These are phyloP conservation scores for Boletus bicolor DNA, from an alignment of 768 basidiomycete species.

Conservation along the genomic window DNA sequence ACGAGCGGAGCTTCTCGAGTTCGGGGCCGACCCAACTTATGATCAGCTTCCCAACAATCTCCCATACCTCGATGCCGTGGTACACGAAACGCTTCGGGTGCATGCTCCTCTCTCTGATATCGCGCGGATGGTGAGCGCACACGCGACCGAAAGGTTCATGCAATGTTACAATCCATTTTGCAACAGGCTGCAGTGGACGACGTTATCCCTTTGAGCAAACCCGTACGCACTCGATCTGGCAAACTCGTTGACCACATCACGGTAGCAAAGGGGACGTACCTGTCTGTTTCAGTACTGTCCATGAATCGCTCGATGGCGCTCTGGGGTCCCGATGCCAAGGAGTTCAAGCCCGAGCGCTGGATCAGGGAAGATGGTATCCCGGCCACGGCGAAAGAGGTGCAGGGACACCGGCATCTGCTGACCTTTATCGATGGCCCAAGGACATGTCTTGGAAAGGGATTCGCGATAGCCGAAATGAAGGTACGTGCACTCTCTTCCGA, in stretches of 20 bases:
- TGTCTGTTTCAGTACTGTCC: constrained; percentile 42
- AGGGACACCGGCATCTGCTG: neutral
- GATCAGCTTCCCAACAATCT: constrained; percentile 49
- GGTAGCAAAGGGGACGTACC: constrained; percentile 45
- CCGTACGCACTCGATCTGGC: constrained; percentile 44
- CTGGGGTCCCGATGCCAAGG: constrained; percentile 60
- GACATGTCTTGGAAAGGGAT: constrained; percentile 10
- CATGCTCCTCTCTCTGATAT: constrained; percentile 39
- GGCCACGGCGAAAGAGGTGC: constrained; percentile 29
- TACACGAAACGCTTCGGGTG: constrained; percentile 43
- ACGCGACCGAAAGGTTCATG: neutral
- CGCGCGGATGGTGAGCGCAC: constrained; percentile 8
- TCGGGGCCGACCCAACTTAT: constrained; percentile 47
- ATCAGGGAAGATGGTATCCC: constrained; percentile 34
- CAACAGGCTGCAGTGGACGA: constrained; percentile 49
- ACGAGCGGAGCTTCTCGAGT: constrained; percentile 48
- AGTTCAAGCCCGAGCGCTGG: constrained; percentile 68
- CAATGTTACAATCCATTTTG: neutral
- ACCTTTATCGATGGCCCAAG: neutral
- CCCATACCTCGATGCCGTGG: constrained; percentile 54
- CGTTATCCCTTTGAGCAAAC: constrained; percentile 52
- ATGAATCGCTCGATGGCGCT: constrained; percentile 51
- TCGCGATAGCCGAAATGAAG: constrained; percentile 3
- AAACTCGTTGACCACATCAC: constrained; percentile 37
- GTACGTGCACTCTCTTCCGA: neutral